Evolutionary conservation across 2,329 filamentous ascomycete genomes (phyloP), one percentile per base, ranked within the genome.

Genomic region (Fusarium circinatum): DNA sequence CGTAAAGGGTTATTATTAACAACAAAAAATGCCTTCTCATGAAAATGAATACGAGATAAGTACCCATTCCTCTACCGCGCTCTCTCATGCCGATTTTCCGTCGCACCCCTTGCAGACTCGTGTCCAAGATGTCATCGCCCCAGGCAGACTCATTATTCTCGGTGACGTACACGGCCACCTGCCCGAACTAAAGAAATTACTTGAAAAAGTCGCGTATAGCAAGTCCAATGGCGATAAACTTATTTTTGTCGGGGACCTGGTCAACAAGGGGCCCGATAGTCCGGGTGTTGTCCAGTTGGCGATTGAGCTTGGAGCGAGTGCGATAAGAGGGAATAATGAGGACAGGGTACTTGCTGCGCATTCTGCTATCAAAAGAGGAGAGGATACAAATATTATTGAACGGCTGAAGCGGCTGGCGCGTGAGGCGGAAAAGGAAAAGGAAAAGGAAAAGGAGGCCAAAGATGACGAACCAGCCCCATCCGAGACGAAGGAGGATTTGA

Each of bases 121-220:
- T 11, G 39, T 74, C 10, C 42, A 49, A 13, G 41, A 65, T 28
- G 34, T 65, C 4, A 26, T 68, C 17, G 18, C 30, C 10, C 60
- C 15, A 52, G 58, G 56, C 24, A 72, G 70, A 39, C 38, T 78
- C 2, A 45, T 98, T n/a, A 87, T 98, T 63, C 86, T 98, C 34
- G 95, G 95, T 52, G 95, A 98, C 83, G 93, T 98, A 4, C 95
- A 98, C 82, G 95, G 95, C 18, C 95, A 95, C 82, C 89, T 89
- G 69, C 79, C 88, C 14, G 89, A 94, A 69, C 84, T 93, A 80
- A 82, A 85, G 78, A 80, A 85, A 20, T 85, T 98, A 10, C 85
- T 98, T 14, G 79, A 86, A 8, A 91, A 94, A 77, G 84, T 92
- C 18, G 81, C 85, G n/a, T 95, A 94, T 80, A 82, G 90, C 57